A percentile compares a stretch with the other conserved stretches of the same genome.
Conservation (phyloP, 768 basidiomycete species). For the Boletus rufocinnamomeus region DNA sequence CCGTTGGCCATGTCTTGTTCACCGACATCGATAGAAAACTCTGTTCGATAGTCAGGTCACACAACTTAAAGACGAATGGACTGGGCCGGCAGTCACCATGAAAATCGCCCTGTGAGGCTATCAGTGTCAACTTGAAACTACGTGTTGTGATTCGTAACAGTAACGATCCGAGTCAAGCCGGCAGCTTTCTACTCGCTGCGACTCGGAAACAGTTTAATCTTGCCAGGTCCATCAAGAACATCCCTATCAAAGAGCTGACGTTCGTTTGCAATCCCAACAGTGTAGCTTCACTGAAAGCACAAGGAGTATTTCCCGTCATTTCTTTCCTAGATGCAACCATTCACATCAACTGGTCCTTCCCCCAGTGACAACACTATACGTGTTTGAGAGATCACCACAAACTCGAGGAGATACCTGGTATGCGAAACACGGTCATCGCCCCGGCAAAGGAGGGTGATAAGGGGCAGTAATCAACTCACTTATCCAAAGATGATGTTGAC, state of each 20-base stretch:
- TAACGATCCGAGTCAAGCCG: too few species aligned
- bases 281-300: background rate
- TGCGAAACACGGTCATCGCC: background rate
- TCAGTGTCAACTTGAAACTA: too few species aligned
- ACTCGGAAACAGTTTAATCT: too few species aligned
- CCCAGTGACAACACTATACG: background rate
- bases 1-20: too few species aligned
- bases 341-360: background rate
- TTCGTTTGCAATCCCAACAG: background rate
- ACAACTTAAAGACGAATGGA: too few species aligned
- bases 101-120: too few species aligned
- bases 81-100: too few species aligned
- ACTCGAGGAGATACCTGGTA: background rate
- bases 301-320: background rate
- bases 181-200: too few species aligned
- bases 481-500: slow-evolving; percentile 7
- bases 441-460: background rate
- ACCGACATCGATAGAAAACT: too few species aligned
- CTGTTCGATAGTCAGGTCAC: too few species aligned
- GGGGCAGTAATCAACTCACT: background rate
- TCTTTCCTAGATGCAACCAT: background rate
- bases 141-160: too few species aligned
- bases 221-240: background rate
- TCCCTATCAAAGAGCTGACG: background rate
- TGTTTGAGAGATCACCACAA: background rate